Percentiles rank a stretch among this genome's conserved stretches.
Conservation (phyloP, 495 filamentous ascomycete genomes). For the Jackrogersella minutella region DNA sequence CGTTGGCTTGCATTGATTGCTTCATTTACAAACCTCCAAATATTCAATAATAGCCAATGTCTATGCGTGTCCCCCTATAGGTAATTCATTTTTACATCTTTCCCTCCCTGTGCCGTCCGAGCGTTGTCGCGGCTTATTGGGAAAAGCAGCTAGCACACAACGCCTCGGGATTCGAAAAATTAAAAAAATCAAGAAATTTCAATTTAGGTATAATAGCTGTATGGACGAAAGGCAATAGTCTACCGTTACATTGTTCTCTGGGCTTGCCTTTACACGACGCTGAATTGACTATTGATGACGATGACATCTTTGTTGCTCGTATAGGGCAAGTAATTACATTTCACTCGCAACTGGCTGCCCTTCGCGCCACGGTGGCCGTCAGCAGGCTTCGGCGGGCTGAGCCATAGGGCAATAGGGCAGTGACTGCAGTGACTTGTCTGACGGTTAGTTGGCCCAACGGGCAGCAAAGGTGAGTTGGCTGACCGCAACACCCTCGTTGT, state of each 20-base stretch:
- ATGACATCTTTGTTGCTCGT: conserved; percentile 16
- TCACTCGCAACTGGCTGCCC: conserved; percentile 38
- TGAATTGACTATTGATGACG: conserved; percentile 19
- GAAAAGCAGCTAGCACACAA: neutral
- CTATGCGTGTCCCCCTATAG: conserved; percentile 3
- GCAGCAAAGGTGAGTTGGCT: conserved; percentile 38
- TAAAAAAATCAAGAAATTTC: conserved; percentile 4
- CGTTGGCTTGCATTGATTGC: conserved; percentile 38
- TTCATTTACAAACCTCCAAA: conserved; percentile 28
- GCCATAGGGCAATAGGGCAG: conserved; percentile 7
- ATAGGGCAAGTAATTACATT: conserved; percentile 24
- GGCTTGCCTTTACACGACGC: neutral
- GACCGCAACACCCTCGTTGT: conserved; percentile 41
- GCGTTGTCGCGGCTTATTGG: conserved; percentile 5
- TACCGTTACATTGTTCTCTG: conserved; percentile 17
- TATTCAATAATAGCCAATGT: conserved; percentile 33
- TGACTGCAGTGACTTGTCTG: conserved; percentile 12
- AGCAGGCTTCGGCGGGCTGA: conserved; percentile 30
- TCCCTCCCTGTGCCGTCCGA: conserved; percentile 26
- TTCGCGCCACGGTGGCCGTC: conserved; percentile 36
- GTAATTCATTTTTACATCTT: conserved; percentile 14
- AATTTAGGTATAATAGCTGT: conserved; percentile 1
- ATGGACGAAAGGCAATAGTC: conserved; percentile 15
- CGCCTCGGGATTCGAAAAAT: conserved; percentile 17
- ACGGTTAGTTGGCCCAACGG: conserved; percentile 22